phyloP scores from a whole-genome alignment of 2,329 filamentous ascomycete species.

The Zasmidium citrigriseum region DNA sequence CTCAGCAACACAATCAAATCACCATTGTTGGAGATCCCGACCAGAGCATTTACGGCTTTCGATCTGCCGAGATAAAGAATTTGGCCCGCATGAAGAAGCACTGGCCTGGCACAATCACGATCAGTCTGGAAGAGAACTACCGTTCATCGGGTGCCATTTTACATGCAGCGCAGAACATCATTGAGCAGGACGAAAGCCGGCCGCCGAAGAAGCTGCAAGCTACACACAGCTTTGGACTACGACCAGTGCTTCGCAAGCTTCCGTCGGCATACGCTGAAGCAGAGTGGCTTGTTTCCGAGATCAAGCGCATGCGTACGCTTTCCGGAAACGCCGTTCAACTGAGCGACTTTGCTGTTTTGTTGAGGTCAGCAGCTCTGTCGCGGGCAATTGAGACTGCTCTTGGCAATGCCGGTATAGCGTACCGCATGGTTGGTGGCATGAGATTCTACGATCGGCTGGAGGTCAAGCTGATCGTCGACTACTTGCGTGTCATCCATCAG shows the following conservation, averaged over 20 bases:
- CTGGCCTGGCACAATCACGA: constrained; percentile 75
- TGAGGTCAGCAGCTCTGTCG: constrained; percentile 82
- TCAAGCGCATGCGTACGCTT: constrained; percentile 68
- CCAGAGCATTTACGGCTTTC: constrained; percentile 96
- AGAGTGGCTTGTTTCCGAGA: constrained; percentile 84
- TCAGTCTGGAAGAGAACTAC: constrained; percentile 92
- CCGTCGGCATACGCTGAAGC: constrained; percentile 72
- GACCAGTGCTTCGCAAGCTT: constrained; percentile 77
- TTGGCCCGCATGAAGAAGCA: constrained; percentile 74
- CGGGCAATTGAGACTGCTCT: constrained; percentile 82
- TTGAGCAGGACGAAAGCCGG: constrained; percentile 81
- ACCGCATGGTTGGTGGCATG: constrained; percentile 87
- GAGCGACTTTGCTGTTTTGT: constrained; percentile 80
- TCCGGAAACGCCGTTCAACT: constrained; percentile 72
- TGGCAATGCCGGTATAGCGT: constrained; percentile 78
- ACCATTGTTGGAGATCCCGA: constrained; percentile 96
- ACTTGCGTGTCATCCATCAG: constrained; percentile 80
- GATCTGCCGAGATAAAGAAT: constrained; percentile 89
- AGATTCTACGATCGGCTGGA: constrained; percentile 92
- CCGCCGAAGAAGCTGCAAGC: constrained; percentile 79
- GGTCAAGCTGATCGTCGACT: constrained; percentile 84
- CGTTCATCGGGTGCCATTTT: constrained; percentile 86
- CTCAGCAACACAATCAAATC: constrained; percentile 70
- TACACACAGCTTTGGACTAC: constrained; percentile 76
- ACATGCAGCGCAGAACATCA: constrained; percentile 76